phyloP scores from a whole-genome alignment of 257 asterid species.

The Rehmannia glutinosa region DNA sequence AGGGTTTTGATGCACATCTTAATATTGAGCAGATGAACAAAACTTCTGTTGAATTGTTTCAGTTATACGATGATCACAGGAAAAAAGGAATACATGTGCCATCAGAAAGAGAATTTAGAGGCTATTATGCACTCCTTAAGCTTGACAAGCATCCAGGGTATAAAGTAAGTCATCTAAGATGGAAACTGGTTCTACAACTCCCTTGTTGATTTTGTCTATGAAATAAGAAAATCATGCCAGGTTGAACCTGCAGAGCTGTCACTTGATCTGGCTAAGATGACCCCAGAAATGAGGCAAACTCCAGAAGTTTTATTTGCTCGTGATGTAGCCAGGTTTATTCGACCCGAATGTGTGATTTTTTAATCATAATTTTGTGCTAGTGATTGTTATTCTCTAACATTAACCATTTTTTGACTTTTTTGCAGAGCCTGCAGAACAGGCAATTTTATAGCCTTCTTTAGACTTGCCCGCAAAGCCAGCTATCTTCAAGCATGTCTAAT shows the following conservation, averaged over 20 bases:
- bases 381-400: constrained; percentile 9
- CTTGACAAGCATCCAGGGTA: constrained; percentile 99
- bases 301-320: constrained; percentile 91
- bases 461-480: constrained; percentile 89
- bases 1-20: constrained; percentile 99
- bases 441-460: constrained; percentile 89
- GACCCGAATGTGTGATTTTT: constrained; percentile 14
- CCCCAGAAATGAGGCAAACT: constrained; percentile 87
- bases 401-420: constrained; percentile 13
- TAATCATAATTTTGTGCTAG: neutral
- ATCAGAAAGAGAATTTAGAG: constrained; percentile 93
- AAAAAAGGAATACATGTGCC: constrained; percentile 74
- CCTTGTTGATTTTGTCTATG: constrained; percentile 28
- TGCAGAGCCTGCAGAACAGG: constrained; percentile 97
- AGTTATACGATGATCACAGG: constrained; percentile 89
- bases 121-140: constrained; percentile 97
- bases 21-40: constrained; percentile 99
- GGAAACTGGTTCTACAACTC: constrained; percentile 24
- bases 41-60: constrained; percentile 92
- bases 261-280: constrained; percentile 97
- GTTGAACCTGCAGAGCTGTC: constrained; percentile 99
- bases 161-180: constrained; percentile 64
- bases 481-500: constrained; percentile 95
- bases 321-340: constrained; percentile 85
- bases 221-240: constrained; percentile 65